Evolutionary conservation across 2,329 filamentous ascomycete genomes (phyloP).

Genomic region (Cryphonectria carpinicola): DNA sequence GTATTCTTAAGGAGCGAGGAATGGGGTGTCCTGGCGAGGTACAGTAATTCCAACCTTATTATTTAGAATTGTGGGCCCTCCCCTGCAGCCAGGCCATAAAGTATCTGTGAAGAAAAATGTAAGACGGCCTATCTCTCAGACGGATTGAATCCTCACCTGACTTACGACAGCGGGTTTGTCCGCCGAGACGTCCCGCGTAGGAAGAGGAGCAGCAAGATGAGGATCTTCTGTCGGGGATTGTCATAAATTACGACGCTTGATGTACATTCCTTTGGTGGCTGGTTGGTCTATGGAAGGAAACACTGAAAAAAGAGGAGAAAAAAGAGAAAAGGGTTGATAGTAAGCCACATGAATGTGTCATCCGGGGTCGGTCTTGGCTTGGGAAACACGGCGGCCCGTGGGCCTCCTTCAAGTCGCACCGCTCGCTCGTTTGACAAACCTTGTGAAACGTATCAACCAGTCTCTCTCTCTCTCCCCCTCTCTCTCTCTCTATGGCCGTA

Average conservation of each 20-base stretch:
- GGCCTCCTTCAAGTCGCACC: not conserved
- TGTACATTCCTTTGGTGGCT: not conserved
- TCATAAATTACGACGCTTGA: not conserved
- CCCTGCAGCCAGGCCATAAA: not conserved
- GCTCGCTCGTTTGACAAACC: not conserved
- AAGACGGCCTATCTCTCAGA: not conserved
- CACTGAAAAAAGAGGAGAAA: too few species aligned
- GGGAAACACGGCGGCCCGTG: not conserved
- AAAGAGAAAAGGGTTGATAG: not conserved
- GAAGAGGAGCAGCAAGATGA: not conserved
- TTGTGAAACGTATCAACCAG: not conserved
- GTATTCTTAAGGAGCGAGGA: not conserved
- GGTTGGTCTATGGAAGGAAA: not conserved
- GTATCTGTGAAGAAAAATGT: not conserved
- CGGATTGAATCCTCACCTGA: constrained; percentile 2
- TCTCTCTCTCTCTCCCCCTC: too few species aligned
- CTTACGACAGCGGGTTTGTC: constrained; percentile 5
- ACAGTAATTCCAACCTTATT: not conserved
- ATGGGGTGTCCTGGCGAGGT: not conserved
- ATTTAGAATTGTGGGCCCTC: not conserved
- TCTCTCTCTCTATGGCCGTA: not conserved
- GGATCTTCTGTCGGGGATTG: not conserved
- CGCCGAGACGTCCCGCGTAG: constrained; percentile 6
- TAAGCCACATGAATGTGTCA: not conserved
- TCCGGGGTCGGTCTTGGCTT: not conserved